Evolutionary conservation across 805 yeast species (phyloP).

Genomic region (Torulaspora quercuum): DNA sequence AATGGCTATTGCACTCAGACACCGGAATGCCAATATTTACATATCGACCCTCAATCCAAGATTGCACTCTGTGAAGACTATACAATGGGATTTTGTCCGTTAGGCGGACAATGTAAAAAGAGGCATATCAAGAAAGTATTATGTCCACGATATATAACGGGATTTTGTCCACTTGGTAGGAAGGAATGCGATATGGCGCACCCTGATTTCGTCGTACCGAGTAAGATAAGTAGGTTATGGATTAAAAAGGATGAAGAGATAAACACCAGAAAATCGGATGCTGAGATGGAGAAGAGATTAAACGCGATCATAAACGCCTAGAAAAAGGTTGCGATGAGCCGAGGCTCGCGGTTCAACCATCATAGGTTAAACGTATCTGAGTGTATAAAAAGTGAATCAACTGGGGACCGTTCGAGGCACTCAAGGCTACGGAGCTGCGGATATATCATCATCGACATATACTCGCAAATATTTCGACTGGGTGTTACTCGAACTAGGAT

Average conservation of each 20-base stretch:
- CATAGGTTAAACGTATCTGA: too few relatives aligned
- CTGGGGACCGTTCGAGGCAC: too few relatives aligned
- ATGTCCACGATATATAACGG: conserved; percentile 79
- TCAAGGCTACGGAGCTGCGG: too few relatives aligned
- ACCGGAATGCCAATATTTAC: conserved; percentile 90
- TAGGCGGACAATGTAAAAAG: conserved; percentile 80
- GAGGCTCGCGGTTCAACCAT: too few relatives aligned
- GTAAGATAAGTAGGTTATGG: conserved; percentile 32
- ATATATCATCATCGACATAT: too few relatives aligned
- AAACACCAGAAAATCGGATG: conserved; percentile 35
- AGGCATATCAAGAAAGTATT: conserved; percentile 73
- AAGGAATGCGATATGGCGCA: conserved; percentile 74
- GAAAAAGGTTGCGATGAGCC: too few relatives aligned
- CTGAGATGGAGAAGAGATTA: conserved; percentile 36
- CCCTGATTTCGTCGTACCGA: conserved; percentile 62
- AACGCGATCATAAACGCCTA: conserved; percentile 38
- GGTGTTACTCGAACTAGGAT: too few relatives aligned
- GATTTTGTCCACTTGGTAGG: conserved; percentile 90
- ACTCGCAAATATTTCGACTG: too few relatives aligned
- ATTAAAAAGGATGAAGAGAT: conserved; percentile 36
- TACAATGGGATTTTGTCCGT: conserved; percentile 84
- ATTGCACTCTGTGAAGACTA: conserved; percentile 86
- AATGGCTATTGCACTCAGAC: conserved; percentile 84
- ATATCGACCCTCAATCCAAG: conserved; percentile 82
- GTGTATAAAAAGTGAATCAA: too few relatives aligned